A percentile compares a stretch with the other conserved stretches of the same genome.
Evolutionary conservation across 805 yeast species (phyloP).

Genomic region (Lachancea fermentati): DNA sequence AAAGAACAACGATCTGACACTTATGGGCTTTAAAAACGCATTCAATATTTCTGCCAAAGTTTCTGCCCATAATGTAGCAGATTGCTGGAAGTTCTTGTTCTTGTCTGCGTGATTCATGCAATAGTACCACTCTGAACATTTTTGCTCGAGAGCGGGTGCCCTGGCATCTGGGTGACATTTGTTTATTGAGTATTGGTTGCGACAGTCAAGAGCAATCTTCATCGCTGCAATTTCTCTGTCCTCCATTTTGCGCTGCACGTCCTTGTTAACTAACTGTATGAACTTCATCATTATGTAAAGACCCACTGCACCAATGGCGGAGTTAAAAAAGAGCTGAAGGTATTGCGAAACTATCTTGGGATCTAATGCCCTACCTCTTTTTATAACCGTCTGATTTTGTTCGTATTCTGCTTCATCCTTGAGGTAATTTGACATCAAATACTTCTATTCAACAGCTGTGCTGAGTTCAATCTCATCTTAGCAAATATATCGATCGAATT

Average conservation of each 20-base stretch:
- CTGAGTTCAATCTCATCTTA: too few species aligned
- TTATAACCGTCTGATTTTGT: background rate
- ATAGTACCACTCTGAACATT: slow-evolving; percentile 68
- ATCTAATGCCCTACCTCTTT: background rate
- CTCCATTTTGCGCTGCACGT: slow-evolving; percentile 66
- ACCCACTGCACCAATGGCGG: slow-evolving; percentile 44
- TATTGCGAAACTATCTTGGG: slow-evolving; percentile 31
- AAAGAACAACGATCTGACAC: slow-evolving; percentile 59
- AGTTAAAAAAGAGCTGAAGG: slow-evolving; percentile 57
- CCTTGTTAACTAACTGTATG: slow-evolving; percentile 52
- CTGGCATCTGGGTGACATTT: slow-evolving; percentile 59
- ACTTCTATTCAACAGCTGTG: too few species aligned
- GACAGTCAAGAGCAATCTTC: slow-evolving; percentile 58
- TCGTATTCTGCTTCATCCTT: background rate
- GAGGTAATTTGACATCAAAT: background rate
- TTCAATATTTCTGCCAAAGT: slow-evolving; percentile 78
- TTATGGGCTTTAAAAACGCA: slow-evolving; percentile 65
- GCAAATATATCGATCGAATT: too few species aligned
- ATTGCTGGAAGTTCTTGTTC: slow-evolving; percentile 36
- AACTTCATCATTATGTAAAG: slow-evolving; percentile 47
- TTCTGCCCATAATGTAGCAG: slow-evolving; percentile 55
- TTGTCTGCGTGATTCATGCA: slow-evolving; percentile 66
- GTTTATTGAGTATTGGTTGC: slow-evolving; percentile 62
- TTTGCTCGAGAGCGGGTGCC: slow-evolving; percentile 67
- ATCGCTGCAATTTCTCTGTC: slow-evolving; percentile 52